Conservation (phyloP, 1,284 basidiomycete genomes). For the Cutaneotrichosporon cavernicola region DNA sequence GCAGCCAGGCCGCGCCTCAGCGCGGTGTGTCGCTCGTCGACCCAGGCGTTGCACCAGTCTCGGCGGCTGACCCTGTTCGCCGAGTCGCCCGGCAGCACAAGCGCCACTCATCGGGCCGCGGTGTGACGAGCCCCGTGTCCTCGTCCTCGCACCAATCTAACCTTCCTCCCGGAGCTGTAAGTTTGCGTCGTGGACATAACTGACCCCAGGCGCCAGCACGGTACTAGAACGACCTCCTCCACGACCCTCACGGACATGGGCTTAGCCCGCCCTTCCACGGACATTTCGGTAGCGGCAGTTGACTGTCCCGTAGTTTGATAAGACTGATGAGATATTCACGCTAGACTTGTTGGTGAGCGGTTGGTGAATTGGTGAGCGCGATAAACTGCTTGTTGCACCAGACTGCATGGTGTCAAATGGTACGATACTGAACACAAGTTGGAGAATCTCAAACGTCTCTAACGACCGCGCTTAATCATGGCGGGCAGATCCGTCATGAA, state of each 20-base stretch:
- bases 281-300: constrained; percentile 9
- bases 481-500: constrained; percentile 12
- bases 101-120: constrained; percentile 31
- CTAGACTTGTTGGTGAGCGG: background rate
- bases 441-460: background rate
- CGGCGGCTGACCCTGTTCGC: constrained; percentile 60
- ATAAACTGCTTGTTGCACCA: too few relatives aligned
- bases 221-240: constrained; percentile 9
- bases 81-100: constrained; percentile 37
- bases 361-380: too few relatives aligned
- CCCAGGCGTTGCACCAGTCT: constrained; percentile 70
- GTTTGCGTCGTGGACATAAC: background rate
- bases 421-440: background rate
- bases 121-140: constrained; percentile 19
- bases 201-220: constrained; percentile 17
- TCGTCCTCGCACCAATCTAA: constrained; percentile 17
- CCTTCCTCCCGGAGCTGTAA: constrained; percentile 27
- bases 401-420: too few relatives aligned
- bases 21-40: constrained; percentile 74
- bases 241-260: constrained; percentile 15
- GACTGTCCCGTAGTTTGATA: constrained; percentile 17
- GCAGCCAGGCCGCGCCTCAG: constrained; percentile 38
- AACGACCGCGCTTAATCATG: background rate
- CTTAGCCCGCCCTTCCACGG: constrained; percentile 7
- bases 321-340: constrained; percentile 16